A percentile compares a stretch with the other conserved stretches of the same genome.
These are phyloP conservation scores for Myxozyma vanderwaltii DNA, from an alignment of 805 yeast genomes.

Conservation along the genomic window DNA sequence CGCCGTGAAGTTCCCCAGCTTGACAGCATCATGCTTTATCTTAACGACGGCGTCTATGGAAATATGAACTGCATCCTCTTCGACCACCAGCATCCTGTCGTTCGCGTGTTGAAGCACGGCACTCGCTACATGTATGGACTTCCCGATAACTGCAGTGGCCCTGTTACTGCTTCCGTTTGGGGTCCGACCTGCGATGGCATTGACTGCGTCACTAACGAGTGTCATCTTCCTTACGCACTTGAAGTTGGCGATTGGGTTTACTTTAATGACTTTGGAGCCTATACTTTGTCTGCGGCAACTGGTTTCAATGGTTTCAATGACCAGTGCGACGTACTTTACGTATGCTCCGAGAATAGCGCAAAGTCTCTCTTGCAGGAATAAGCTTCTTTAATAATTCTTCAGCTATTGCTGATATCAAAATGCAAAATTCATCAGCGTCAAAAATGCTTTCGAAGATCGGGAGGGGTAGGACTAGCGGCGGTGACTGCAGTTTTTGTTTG, in stretches of 20 bases:
- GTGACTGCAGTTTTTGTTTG: neutral
- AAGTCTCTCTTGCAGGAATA: conserved; percentile 8
- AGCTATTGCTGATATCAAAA: no score
- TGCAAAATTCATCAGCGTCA: no score
- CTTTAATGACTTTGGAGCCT: conserved; percentile 83
- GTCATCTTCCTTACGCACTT: conserved; percentile 59
- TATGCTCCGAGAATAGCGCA: conserved; percentile 49
- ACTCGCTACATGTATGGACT: conserved; percentile 46
- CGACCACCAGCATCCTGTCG: conserved; percentile 83
- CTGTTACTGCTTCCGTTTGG: conserved; percentile 66
- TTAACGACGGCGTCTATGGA: conserved; percentile 95
- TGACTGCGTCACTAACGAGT: conserved; percentile 68
- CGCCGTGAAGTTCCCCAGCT: conserved; percentile 54
- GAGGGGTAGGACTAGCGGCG: neutral
- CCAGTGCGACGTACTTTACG: conserved; percentile 59
- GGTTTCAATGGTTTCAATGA: conserved; percentile 85
- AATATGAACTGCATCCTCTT: conserved; percentile 90
- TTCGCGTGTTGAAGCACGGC: conserved; percentile 63
- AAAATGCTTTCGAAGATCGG: no score
- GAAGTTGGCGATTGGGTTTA: conserved; percentile 90
- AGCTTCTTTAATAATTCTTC: no score
- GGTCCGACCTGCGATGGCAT: conserved; percentile 98
- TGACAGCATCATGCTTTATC: conserved; percentile 68
- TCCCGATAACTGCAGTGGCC: conserved; percentile 26
- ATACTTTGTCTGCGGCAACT: conserved; percentile 87